These are phyloP conservation scores for Pseudopithomyces chartarum DNA, from an alignment of 2,329 filamentous ascomycete species.

Conservation along the genomic window DNA sequence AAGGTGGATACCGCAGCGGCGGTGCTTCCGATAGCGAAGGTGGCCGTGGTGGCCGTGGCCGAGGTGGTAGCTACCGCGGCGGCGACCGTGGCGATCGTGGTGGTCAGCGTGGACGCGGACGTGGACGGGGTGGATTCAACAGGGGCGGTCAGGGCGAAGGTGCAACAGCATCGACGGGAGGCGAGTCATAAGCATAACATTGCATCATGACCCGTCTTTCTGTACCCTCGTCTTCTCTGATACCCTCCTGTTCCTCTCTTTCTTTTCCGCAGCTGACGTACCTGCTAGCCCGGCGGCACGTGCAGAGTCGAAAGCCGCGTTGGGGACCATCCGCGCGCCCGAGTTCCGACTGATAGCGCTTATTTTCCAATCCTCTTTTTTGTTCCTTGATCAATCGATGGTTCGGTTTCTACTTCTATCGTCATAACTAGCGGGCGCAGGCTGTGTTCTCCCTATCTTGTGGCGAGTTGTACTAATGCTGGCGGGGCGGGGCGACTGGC, in stretches of 20 bases:
- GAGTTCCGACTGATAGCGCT: constrained; percentile 6
- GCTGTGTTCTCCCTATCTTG: constrained; percentile 23
- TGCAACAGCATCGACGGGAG: constrained; percentile 41
- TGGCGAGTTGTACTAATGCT: not conserved
- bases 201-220: constrained; percentile 12
- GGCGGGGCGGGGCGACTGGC: constrained; percentile 2
- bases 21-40: constrained; percentile 76
- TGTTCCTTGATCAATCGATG: constrained; percentile 14
- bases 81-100: constrained; percentile 55
- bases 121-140: constrained; percentile 36
- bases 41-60: constrained; percentile 63
- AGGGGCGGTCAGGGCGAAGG: constrained; percentile 42
- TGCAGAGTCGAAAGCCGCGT: not conserved
- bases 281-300: constrained; percentile 11
- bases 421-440: constrained; percentile 41
- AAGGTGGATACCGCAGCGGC: constrained; percentile 80
- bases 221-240: constrained; percentile 30
- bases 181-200: constrained; percentile 39
- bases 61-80: constrained; percentile 54
- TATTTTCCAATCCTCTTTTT: constrained; percentile 8
- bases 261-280: constrained; percentile 21
- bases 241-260: constrained; percentile 30
- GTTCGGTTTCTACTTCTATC: constrained; percentile 18
- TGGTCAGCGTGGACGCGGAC: constrained; percentile 30
- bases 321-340: constrained; percentile 2